Evolutionary conservation across 768 basidiomycete species (phyloP).

Genomic region (Myochromella boudieri): DNA sequence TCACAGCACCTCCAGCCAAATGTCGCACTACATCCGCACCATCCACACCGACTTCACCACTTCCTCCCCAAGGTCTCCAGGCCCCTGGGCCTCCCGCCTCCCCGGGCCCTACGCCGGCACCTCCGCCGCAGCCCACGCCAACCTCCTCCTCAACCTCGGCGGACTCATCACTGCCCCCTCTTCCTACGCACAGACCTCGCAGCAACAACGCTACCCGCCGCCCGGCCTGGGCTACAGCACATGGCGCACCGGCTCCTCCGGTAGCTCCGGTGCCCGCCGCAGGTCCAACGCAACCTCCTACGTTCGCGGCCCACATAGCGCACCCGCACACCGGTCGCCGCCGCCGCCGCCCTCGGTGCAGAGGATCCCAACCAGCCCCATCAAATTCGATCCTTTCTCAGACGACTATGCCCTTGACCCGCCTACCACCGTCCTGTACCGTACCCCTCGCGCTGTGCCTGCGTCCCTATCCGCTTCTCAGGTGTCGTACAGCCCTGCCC

Average conservation of each 20-base stretch:
- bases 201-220: no score
- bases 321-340: constrained; percentile 6
- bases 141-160: constrained; percentile 19
- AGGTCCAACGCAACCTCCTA: constrained; percentile 2
- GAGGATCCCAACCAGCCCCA: constrained; percentile 14
- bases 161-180: constrained; percentile 24
- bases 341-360: constrained; percentile 4
- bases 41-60: constrained; percentile 38
- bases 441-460: constrained; percentile 4
- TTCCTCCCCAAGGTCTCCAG: constrained; percentile 14
- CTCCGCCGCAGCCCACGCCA: constrained; percentile 15
- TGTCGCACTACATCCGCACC: constrained; percentile 39
- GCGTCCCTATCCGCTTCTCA: neutral
- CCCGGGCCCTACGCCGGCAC: constrained; percentile 10
- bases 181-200: no score
- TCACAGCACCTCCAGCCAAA: no score
- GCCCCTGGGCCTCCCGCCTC: constrained; percentile 10
- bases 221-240: constrained; percentile 14
- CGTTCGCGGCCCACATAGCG: constrained; percentile 6
- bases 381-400: constrained; percentile 23
- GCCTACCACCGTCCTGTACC: constrained; percentile 5
- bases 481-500: neutral
- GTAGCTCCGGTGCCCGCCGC: constrained; percentile 3
- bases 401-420: constrained; percentile 14
- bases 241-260: constrained; percentile 6